Conservation (phyloP, 371 early-diverging fungal genomes). For the Circinella minor region DNA sequence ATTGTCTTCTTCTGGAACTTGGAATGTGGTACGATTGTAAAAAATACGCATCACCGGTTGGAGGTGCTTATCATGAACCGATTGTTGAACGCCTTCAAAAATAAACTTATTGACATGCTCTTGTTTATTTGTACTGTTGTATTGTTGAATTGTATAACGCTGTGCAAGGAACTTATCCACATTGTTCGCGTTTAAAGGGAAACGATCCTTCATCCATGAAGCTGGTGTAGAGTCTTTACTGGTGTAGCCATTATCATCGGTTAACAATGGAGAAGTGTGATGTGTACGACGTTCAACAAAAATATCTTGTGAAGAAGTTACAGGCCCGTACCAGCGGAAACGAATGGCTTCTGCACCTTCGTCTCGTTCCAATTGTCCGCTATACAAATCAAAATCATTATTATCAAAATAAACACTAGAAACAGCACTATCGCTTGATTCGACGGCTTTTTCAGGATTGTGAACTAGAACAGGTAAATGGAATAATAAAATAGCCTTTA, state of each 20-base stretch:
- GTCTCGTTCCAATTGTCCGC: conserved; percentile 88
- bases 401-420: conserved; percentile 98
- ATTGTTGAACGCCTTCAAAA: conserved; percentile 80
- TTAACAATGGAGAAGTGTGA: conserved; percentile 74
- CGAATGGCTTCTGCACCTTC: conserved; percentile 94
- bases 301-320: conserved; percentile 56
- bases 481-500: conserved; percentile 91
- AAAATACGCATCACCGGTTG: conserved; percentile 92
- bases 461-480: conserved; percentile 96
- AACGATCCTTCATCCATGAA: conserved; percentile 97
- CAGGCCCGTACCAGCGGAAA: conserved; percentile 90
- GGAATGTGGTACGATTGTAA: conserved; percentile 99
- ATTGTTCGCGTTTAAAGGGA: conserved; percentile 88
- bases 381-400: conserved; percentile 88
- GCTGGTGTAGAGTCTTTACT: conserved; percentile 43
- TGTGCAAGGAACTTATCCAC: conserved; percentile 87
- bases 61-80: conserved; percentile 78
- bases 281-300: conserved; percentile 99
- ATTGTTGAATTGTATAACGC: conserved; percentile 77
- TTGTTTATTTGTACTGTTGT: conserved; percentile 78
- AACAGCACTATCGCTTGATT: conserved; percentile 84
- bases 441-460: conserved; percentile 70
- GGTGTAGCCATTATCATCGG: no score
- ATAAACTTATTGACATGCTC: conserved; percentile 75
- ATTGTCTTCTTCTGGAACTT: conserved; percentile 95